Evolutionary conservation across 768 basidiomycete genomes (phyloP).

Genomic region (Russula emetica): DNA sequence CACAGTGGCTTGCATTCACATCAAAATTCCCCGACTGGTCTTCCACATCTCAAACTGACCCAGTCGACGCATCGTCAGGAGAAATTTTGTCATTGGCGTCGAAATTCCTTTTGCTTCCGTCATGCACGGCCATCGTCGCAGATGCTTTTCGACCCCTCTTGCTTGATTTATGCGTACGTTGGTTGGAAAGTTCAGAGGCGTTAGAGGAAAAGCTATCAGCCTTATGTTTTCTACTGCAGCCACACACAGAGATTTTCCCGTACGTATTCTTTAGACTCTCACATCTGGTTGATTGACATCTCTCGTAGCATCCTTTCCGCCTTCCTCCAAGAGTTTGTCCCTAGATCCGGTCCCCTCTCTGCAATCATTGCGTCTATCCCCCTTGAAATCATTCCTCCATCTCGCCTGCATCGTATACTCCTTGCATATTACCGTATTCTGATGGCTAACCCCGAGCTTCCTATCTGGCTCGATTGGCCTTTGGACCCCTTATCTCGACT

Average conservation of each 20-base stretch:
- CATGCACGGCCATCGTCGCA: slow-evolving; percentile 60
- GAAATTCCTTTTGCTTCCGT: slow-evolving; percentile 52
- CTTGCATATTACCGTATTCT: slow-evolving; percentile 81
- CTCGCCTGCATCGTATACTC: slow-evolving; percentile 62
- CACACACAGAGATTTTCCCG: slow-evolving; percentile 69
- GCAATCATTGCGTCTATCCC: slow-evolving; percentile 36
- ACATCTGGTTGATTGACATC: slow-evolving; percentile 17
- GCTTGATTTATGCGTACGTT: slow-evolving; percentile 74
- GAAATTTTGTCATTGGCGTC: slow-evolving; percentile 45
- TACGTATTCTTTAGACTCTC: slow-evolving; percentile 38
- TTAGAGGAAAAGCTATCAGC: slow-evolving; percentile 52
- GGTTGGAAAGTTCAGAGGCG: slow-evolving; percentile 56
- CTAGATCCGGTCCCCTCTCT: slow-evolving; percentile 52
- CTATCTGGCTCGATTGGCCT: slow-evolving; percentile 59
- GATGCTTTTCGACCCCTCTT: slow-evolving; percentile 70
- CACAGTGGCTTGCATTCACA: slow-evolving; percentile 16
- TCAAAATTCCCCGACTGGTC: slow-evolving; percentile 8
- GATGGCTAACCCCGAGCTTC: slow-evolving; percentile 65
- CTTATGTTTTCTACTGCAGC: slow-evolving; percentile 59
- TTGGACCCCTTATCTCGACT: slow-evolving; percentile 41
- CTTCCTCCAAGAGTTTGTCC: slow-evolving; percentile 43
- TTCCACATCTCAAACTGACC: neutral
- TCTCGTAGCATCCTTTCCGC: slow-evolving; percentile 50
- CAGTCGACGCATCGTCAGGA: neutral
- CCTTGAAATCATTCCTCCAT: slow-evolving; percentile 36